These are phyloP conservation scores for Remersonia thermophila DNA, from an alignment of 2,329 filamentous ascomycete species.

Conservation along the genomic window DNA sequence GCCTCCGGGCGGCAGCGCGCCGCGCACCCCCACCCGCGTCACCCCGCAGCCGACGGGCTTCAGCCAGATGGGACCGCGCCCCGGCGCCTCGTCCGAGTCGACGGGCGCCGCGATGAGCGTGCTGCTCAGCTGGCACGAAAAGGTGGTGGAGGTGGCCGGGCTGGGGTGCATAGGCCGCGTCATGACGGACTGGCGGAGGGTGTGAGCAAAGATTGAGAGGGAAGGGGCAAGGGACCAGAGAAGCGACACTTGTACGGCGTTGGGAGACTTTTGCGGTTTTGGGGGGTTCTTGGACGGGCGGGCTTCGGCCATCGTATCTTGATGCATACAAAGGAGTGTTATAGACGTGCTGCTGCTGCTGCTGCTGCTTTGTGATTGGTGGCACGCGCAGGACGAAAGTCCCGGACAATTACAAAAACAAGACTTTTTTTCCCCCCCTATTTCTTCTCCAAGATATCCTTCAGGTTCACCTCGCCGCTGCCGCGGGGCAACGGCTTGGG, in stretches of 20 bases:
- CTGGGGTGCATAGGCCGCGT: conserved; percentile 82
- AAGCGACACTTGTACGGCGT: too few relatives aligned
- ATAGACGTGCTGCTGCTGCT: not conserved
- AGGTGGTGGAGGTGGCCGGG: conserved; percentile 87
- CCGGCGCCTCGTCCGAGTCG: conserved; percentile 46
- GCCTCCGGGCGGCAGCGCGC: conserved; percentile 29
- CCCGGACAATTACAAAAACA: too few relatives aligned
- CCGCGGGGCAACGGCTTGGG: conserved; percentile 69
- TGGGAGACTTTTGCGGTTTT: conserved; percentile 1
- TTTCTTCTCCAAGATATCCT: conserved; percentile 55
- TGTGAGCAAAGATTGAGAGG: conserved; percentile 34
- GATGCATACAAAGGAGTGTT: too few relatives aligned
- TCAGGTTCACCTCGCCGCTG: conserved; percentile 76
- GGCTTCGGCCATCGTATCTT: too few relatives aligned
- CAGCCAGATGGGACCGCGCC: conserved; percentile 57
- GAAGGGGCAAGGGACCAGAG: too few relatives aligned
- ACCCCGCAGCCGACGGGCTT: conserved; percentile 78
- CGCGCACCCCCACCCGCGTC: conserved; percentile 36
- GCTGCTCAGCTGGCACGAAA: conserved; percentile 95
- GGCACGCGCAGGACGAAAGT: too few relatives aligned
- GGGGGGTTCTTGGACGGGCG: too few relatives aligned
- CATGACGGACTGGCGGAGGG: conserved; percentile 92
- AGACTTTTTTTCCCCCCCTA: too few relatives aligned
- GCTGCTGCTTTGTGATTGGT: too few relatives aligned
- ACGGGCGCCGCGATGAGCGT: conserved; percentile 91